Conservation (phyloP, 2,329 filamentous ascomycete species). For the Fusarium illudens region DNA sequence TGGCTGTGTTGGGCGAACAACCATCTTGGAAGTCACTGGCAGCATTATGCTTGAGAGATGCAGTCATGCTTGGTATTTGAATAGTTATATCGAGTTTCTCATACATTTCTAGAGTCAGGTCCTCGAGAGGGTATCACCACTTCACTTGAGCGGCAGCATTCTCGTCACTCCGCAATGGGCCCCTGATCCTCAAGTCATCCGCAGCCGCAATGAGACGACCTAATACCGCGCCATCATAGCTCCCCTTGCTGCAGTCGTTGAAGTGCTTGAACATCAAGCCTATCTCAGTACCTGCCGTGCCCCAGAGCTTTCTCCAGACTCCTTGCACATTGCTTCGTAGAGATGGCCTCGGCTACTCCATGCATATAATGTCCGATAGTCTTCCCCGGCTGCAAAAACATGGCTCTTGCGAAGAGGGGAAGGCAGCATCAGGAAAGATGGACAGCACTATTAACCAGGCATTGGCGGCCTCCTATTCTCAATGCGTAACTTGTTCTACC, state of each 20-base stretch:
- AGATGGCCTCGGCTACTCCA: background rate
- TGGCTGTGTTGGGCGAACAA: background rate
- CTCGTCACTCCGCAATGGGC: background rate
- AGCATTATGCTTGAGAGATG: too few species aligned
- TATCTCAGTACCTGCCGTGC: background rate
- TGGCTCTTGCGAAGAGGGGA: background rate
- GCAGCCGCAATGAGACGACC: background rate
- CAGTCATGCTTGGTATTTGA: too few species aligned
- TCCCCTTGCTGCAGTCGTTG: background rate
- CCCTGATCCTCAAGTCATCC: background rate
- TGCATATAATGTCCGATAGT: background rate
- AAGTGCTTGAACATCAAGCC: background rate
- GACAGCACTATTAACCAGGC: background rate
- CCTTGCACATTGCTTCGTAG: background rate
- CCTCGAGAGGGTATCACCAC: background rate
- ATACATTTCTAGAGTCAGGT: too few species aligned
- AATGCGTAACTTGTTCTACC: background rate
- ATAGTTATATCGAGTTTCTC: too few species aligned
- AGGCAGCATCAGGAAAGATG: background rate
- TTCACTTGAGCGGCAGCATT: background rate
- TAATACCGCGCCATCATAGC: background rate
- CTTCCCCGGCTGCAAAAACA: background rate
- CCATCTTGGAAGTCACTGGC: background rate
- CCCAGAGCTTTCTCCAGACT: background rate
- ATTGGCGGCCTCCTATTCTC: background rate